phyloP scores from a whole-genome alignment of 2,329 filamentous ascomycete species.

The Colletotrichum tropicale region DNA sequence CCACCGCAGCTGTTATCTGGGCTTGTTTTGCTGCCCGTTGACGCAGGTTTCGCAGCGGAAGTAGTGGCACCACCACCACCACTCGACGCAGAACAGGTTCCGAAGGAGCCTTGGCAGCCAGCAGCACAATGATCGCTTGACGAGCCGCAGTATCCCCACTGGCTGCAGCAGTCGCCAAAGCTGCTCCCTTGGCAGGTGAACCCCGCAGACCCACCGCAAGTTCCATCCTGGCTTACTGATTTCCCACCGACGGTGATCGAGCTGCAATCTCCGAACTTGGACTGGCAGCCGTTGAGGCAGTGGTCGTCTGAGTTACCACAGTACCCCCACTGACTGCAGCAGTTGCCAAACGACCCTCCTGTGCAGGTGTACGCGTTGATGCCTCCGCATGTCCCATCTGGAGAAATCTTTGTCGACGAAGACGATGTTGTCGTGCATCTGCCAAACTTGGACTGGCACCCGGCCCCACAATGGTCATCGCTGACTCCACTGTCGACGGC shows the following conservation, averaged over 20 bases:
- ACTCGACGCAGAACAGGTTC: neutral
- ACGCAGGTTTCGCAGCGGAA: neutral
- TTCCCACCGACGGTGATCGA: slow-evolving; percentile 6
- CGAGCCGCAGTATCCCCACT: slow-evolving; percentile 23
- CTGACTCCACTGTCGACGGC: neutral
- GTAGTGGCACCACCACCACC: neutral
- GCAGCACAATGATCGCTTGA: slow-evolving; percentile 20
- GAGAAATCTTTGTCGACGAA: neutral
- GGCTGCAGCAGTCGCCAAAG: slow-evolving; percentile 22
- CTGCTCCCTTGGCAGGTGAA: slow-evolving; percentile 2
- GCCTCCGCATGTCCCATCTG: slow-evolving; percentile 45
- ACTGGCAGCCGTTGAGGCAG: slow-evolving; percentile 20
- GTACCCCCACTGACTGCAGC: slow-evolving; percentile 23
- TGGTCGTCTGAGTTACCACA: slow-evolving; percentile 19
- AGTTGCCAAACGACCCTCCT: slow-evolving; percentile 25
- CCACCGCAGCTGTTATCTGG: slow-evolving; percentile 45
- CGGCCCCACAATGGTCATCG: slow-evolving; percentile 2
- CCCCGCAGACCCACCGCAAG: slow-evolving; percentile 3
- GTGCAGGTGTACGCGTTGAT: slow-evolving; percentile 40
- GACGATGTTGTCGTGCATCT: neutral
- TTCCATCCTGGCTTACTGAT: neutral
- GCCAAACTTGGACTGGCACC: slow-evolving; percentile 4
- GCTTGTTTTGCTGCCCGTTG: neutral
- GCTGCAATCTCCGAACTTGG: slow-evolving; percentile 21
- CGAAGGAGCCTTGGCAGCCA: slow-evolving; percentile 11